Evolutionary conservation across 1,139 yeast species (phyloP), one percentile per base, ranked within the genome.

Genomic region (Pichia cactophila): DNA sequence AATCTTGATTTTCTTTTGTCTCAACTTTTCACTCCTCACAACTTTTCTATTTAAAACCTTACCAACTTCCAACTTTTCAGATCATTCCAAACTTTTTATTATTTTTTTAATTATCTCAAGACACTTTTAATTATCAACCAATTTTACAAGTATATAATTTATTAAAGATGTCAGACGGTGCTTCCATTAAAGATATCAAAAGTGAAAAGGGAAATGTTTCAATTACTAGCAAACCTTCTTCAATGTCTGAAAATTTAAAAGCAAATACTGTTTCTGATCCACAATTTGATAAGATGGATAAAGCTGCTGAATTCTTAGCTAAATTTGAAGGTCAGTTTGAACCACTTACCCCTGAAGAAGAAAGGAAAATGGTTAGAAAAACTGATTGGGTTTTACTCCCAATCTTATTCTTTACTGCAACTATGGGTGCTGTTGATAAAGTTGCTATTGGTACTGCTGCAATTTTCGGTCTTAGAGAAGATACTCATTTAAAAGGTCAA

Each of bases 341-440:
- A 23, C 62, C 61, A 5, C 45, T 65, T 11, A 53, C 66, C 11
- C 61, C 57, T 29, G 64, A 37, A 20, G 52, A 50, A 40, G 17
- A 26, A 14, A 47, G 51, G 64, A 61, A 45, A 54, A 54, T 59
- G 49, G 16, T 46, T 26, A 42, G 69, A 54, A 71, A 64, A 51
- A 61, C 67, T n/a, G 75, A 71, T 54, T 64, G 60, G 57, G 59
- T 64, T 46, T 56, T 71, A 16, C 48, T 71, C 37, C 73, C 74
- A 2, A 54, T 64, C 42, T 58, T 71, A 29, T 46, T 46, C 36
- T 37, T 46, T 20, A 46, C 49, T 26, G 67, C 69, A 12, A 68
- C 73, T 10, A 56, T 66, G 53, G 71, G 72, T 51, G 73, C 74
- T n/a, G 71, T 69, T 41, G 78, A 74, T 56, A 74, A 74, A 56